Base-by-base conservation (phyloP, 225 moss, liverwort and hornwort genomes). In the Sphagnum contortum region DNA sequence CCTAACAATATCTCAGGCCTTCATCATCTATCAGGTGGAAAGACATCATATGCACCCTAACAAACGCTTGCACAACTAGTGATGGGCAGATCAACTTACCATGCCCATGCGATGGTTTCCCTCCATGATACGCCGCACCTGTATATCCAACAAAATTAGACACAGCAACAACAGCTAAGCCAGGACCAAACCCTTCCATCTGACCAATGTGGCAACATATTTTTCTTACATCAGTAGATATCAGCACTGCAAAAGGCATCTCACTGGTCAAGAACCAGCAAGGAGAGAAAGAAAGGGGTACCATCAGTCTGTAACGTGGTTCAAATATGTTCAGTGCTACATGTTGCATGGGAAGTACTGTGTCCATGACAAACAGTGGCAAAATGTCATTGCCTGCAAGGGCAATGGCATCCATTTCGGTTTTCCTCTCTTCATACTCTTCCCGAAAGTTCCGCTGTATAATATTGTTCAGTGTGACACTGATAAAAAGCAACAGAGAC, bases 81-180 rank as follows among this genome's bases (percentile, higher is more conserved):
- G 55, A 57, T 8, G 52, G 5, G 58, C 0, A 11, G 4, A 51
- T n/a, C 48, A 48, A 11, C 87, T 68, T 74, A 94, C 91, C 88
- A 92, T 95, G 76, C 94, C 94, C 91, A 95, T 91, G 48, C 89
- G 88, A 77, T 84, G 91, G 68, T 91, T 88, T 57, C 94, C 94
- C 79, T 95, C 94, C 78, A 95, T 86, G 49, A 85, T 80, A 62
- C 94, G 75, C 13, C 94, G 83, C 66, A 95, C 87, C 94, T 94
- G 79, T 64, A 69, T 62, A 51, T 55, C n/a, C 55, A 74, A 67
- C 61, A 53, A 44, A 29, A 0, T 29, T 29, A 29, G 29, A 29
- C 29, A 29, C 29, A 1, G 29, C 29, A 29, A 29, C 1, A 29
- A 29, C 29, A 29, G 29, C 29, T 29, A 29, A 29, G 29, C 29